Base-by-base conservation (phyloP, 139 green algal species). In the Closterium sp. region DNA sequence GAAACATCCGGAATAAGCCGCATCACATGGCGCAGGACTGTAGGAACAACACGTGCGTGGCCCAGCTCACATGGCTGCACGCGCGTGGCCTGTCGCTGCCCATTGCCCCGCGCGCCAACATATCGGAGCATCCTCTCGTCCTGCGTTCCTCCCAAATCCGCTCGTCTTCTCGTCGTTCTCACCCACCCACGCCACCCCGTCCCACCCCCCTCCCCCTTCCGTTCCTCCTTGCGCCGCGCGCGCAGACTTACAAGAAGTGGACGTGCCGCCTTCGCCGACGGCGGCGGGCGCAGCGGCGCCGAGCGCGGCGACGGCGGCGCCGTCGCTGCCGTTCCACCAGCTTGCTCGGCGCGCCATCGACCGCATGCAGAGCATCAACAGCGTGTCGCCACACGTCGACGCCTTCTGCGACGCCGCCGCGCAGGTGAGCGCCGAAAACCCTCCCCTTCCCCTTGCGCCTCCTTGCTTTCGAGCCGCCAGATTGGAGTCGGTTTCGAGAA, bases 321-420 rank as follows among this genome's bases (percentile, higher is more conserved):
- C 88, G 43, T 38, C 33, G 25, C 38, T 91, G 36, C 89, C 84
- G 31, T 90, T 91, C 84, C 89, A 91, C 32, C 89, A 91, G 32
- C 89, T 91, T 16, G 89, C 89, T 10, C 66, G 89, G 84, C 35
- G 66, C n/a, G 89, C 89, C 34, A 91, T 91, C 84, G 89, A 91
- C 36, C 89, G 76, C 34, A 83, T 91, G 34, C 89, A 91, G 38
- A 31, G 55, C 28, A 36, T 38, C 76, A 36, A 83, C 89, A 32
- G 34, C 84, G n/a, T 43, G 89, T 25, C n/a, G 38, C 76, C 35
- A 43, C 23, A 83, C 76, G 31, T 89, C 76, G 16, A 76, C 55
- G 55, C 55, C 30, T 33, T 91, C 35, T 91, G 89, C 76, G 84
- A 89, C 31, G 89, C 76, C 28, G 89, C 89, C 28, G 89, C 64